phyloP scores from a whole-genome alignment of 306 rosid genomes.

The Vicia sativa region DNA sequence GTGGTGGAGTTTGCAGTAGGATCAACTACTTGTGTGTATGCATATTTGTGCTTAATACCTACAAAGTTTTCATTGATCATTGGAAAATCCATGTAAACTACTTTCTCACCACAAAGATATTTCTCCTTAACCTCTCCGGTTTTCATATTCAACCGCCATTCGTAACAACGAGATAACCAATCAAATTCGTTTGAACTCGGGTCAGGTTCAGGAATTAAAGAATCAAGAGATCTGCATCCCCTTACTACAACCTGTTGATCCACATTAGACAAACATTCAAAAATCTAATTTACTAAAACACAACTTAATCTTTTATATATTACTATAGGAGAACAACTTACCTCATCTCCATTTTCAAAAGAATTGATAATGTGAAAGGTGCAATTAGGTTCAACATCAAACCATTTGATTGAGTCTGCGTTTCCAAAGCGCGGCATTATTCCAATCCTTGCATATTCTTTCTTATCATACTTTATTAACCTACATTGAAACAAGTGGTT shows the following conservation, averaged over 20 bases:
- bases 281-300: neutral
- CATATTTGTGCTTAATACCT: conserved; percentile 58
- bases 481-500: conserved; percentile 37
- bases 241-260: conserved; percentile 66
- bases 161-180: conserved; percentile 47
- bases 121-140: conserved; percentile 60
- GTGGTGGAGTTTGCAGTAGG: conserved; percentile 41
- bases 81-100: conserved; percentile 66
- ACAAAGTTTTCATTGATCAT: conserved; percentile 52
- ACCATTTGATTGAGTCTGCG: conserved; percentile 65
- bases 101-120: conserved; percentile 36
- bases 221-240: conserved; percentile 74
- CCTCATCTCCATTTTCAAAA: conserved; percentile 69
- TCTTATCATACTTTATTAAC: conserved; percentile 51
- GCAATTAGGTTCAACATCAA: conserved; percentile 64
- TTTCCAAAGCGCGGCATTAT: conserved; percentile 77
- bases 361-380: conserved; percentile 69
- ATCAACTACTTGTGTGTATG: conserved; percentile 62
- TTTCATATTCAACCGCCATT: conserved; percentile 70
- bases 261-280: neutral
- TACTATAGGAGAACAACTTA: conserved; percentile 8
- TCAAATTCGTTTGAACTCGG: conserved; percentile 41
- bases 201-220: conserved; percentile 60
- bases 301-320: neutral
- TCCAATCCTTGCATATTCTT: conserved; percentile 68